phyloP scores from a whole-genome alignment of 2,329 filamentous ascomycete genomes.

The Blastomyces gilchristii region DNA sequence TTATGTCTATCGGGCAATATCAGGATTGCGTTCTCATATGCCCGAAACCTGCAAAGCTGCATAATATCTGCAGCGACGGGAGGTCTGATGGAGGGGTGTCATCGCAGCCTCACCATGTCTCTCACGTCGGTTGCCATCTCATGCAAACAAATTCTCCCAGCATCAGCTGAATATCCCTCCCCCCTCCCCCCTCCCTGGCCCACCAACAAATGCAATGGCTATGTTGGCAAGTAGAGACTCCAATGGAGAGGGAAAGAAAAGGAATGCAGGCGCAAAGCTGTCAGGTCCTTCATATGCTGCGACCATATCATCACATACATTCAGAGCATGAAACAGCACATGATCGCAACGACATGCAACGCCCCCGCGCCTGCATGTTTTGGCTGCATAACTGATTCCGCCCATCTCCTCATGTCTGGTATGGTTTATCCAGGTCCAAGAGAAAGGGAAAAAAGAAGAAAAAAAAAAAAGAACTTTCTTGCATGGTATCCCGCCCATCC shows the following conservation, averaged over 20 bases:
- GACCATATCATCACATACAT: not conserved
- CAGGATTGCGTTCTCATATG: not conserved
- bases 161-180: not conserved
- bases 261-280: not conserved
- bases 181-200: not conserved
- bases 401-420: too few species aligned
- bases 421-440: not conserved
- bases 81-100: not conserved
- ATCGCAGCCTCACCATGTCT: not conserved
- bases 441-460: too few species aligned
- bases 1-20: not conserved
- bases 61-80: not conserved
- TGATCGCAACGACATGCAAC: conserved; percentile 13
- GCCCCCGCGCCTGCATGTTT: conserved; percentile 12
- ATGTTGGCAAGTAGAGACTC: not conserved
- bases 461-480: not conserved
- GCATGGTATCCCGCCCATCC: not conserved
- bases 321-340: conserved; percentile 8
- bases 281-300: not conserved
- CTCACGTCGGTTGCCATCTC: not conserved
- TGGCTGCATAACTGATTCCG: not conserved
- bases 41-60: not conserved
- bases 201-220: not conserved
- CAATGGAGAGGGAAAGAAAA: not conserved
- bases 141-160: not conserved